Conservation (phyloP, 73 alveolate genomes). For the Paramecium sexaurelia region DNA sequence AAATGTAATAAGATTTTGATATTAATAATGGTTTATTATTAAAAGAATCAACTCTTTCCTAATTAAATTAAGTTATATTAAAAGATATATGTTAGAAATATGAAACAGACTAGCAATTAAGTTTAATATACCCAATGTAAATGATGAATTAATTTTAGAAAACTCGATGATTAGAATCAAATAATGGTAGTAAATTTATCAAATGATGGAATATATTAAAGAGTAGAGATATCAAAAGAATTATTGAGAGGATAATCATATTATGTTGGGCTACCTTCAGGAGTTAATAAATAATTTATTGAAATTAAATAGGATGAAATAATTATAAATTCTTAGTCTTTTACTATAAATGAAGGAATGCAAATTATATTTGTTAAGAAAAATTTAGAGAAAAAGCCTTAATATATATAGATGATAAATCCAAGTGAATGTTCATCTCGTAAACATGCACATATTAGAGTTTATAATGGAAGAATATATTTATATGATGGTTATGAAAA, state of each 20-base stretch:
- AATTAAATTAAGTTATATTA: background rate
- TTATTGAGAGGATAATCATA: background rate
- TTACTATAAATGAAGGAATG: background rate
- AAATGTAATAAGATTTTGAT: background rate
- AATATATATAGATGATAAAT: background rate
- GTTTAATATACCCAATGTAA: background rate
- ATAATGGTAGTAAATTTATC: background rate
- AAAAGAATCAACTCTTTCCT: background rate
- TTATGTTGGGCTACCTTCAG: background rate
- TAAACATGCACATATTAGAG: constrained; percentile 1
- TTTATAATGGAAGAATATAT: background rate
- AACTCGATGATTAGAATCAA: background rate
- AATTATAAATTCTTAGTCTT: background rate
- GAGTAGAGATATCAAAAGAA: background rate
- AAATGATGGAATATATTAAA: background rate
- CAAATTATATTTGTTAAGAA: background rate
- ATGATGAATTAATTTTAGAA: background rate
- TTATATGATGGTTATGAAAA: background rate
- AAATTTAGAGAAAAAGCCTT: background rate
- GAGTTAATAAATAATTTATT: background rate
- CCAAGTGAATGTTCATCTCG: constrained; percentile 7
- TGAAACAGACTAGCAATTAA: background rate
- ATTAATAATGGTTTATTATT: background rate
- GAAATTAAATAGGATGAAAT: background rate
- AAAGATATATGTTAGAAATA: background rate